Conservation (phyloP, 805 yeast genomes). For the Ascoidea rubescens region DNA sequence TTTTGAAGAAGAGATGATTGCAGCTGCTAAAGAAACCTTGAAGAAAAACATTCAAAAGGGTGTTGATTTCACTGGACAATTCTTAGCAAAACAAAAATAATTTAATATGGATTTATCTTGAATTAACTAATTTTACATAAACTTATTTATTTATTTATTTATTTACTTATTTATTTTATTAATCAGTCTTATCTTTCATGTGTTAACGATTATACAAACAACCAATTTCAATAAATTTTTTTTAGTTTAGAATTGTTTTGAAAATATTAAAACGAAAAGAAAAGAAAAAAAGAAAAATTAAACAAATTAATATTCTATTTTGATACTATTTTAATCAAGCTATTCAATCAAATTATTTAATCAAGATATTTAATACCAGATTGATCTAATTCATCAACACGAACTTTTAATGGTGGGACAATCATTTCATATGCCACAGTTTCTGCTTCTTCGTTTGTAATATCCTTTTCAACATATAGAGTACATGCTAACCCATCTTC, state of each 20-base stretch:
- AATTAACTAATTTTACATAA: neutral
- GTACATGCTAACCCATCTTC: constrained; percentile 50
- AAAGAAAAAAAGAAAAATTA: neutral
- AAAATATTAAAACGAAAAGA: too few relatives aligned
- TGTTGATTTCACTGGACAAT: constrained; percentile 52
- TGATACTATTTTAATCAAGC: constrained; percentile 9
- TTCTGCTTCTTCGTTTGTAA: constrained; percentile 28
- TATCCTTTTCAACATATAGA: constrained; percentile 60
- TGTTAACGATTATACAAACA: too few relatives aligned
- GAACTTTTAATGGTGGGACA: constrained; percentile 42
- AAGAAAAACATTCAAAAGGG: constrained; percentile 90
- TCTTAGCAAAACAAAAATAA: neutral
- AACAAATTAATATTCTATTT: constrained; percentile 1
- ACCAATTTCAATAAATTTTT: too few relatives aligned
- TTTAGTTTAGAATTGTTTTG: too few relatives aligned
- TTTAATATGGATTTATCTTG: too few relatives aligned
- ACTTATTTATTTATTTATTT: too few relatives aligned
- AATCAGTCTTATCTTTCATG: too few relatives aligned
- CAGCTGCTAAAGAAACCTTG: constrained; percentile 77
- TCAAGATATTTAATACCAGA: constrained; percentile 16
- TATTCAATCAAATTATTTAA: constrained; percentile 17
- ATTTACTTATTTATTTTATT: too few relatives aligned
- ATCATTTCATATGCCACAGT: constrained; percentile 56
- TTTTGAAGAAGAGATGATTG: constrained; percentile 77
- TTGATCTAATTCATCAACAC: constrained; percentile 13